phyloP scores from a whole-genome alignment of 768 basidiomycete species.

The Xanthoconium purpureum region DNA sequence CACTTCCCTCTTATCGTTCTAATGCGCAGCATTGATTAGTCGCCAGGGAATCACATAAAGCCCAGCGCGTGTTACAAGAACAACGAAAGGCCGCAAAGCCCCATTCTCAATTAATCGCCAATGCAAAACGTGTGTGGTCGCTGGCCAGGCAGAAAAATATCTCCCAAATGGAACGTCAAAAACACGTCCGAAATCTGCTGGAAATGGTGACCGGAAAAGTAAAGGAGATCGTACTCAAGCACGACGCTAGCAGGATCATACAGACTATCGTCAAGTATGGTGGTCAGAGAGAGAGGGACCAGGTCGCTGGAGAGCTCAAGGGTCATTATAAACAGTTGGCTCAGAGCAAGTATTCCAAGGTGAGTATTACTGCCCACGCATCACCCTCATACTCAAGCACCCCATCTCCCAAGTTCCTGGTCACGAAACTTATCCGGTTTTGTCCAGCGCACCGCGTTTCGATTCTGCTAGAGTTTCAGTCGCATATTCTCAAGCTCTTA shows the following conservation, averaged over 20 bases:
- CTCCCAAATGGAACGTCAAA: constrained; percentile 64
- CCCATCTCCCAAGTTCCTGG: constrained; percentile 57
- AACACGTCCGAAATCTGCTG: constrained; percentile 74
- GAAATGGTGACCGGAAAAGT: constrained; percentile 74
- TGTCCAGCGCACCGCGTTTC: constrained; percentile 71
- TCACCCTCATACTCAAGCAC: not conserved
- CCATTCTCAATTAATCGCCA: constrained; percentile 61
- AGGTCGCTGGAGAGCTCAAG: constrained; percentile 80
- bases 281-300: constrained; percentile 65
- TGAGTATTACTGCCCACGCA: constrained; percentile 27
- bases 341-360: constrained; percentile 90
- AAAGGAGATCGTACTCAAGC: constrained; percentile 84
- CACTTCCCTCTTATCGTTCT: constrained; percentile 1
- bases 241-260: constrained; percentile 86
- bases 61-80: constrained; percentile 60
- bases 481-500: constrained; percentile 70
- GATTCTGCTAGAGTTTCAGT: constrained; percentile 78
- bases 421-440: constrained; percentile 73
- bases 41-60: constrained; percentile 66
- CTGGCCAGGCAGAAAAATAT: constrained; percentile 72
- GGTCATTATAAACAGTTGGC: constrained; percentile 75
- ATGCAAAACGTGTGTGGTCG: constrained; percentile 78
- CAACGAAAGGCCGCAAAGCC: constrained; percentile 78
- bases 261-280: constrained; percentile 84
- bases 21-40: constrained; percentile 37